Conservation (phyloP, 331 rosid species). For the Rhamnella rubrinervis region DNA sequence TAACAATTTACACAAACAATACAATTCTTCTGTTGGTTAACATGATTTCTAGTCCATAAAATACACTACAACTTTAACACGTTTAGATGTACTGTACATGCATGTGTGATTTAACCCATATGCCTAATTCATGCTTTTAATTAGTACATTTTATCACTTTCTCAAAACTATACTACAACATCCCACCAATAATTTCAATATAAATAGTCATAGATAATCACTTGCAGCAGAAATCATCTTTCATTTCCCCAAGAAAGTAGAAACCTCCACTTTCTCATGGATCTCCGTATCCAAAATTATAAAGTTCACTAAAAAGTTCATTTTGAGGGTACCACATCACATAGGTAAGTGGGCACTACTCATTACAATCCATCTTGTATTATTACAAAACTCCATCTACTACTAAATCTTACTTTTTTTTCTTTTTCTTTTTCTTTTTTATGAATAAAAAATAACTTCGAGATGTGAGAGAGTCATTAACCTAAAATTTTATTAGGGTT, state of each 20-base stretch:
- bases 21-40: neutral
- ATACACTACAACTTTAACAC: neutral
- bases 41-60: neutral
- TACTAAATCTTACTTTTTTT: too few relatives aligned
- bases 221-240: neutral
- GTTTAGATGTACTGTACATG: neutral
- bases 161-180: neutral
- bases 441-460: too few relatives aligned
- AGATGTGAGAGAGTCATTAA: too few relatives aligned
- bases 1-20: slow-evolving; percentile 11
- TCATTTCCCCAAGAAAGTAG: neutral
- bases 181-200: neutral
- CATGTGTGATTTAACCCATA: neutral
- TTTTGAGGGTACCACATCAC: neutral
- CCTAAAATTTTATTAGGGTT: too few relatives aligned
- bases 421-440: too few relatives aligned
- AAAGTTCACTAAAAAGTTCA: slow-evolving; percentile 4
- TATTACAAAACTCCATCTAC: neutral
- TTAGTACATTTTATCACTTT: neutral
- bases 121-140: slow-evolving; percentile 1
- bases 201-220: neutral
- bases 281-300: neutral
- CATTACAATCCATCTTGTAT: neutral
- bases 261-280: neutral
- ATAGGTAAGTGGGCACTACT: slow-evolving; percentile 15